phyloP scores from a whole-genome alignment of 345 rosid species.

The Gossypium thurberi region DNA sequence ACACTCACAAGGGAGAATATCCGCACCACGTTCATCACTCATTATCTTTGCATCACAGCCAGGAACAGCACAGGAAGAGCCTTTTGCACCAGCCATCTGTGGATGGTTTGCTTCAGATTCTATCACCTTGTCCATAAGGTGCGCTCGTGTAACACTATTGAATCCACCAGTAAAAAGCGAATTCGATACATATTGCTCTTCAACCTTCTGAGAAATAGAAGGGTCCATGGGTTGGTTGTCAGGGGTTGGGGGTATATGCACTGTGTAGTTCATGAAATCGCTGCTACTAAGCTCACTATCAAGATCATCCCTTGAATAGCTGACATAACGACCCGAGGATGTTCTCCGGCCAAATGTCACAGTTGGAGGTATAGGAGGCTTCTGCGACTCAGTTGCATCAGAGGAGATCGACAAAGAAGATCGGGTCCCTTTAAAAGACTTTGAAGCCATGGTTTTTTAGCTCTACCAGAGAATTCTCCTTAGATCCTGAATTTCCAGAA shows the following conservation, averaged over 20 bases:
- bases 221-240: slow-evolving; percentile 96
- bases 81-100: slow-evolving; percentile 96
- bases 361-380: slow-evolving; percentile 54
- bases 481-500: slow-evolving; percentile 36
- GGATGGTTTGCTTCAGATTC: slow-evolving; percentile 93
- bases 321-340: slow-evolving; percentile 77
- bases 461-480: slow-evolving; percentile 14
- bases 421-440: slow-evolving; percentile 46
- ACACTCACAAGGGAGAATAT: slow-evolving; percentile 93
- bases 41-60: slow-evolving; percentile 95
- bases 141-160: slow-evolving; percentile 79
- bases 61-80: slow-evolving; percentile 80
- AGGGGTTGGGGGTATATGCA: slow-evolving; percentile 91
- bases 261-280: slow-evolving; percentile 79
- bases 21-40: slow-evolving; percentile 84
- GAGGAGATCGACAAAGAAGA: slow-evolving; percentile 57
- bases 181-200: slow-evolving; percentile 92
- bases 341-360: slow-evolving; percentile 80
- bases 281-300: slow-evolving; percentile 76
- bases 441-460: slow-evolving; percentile 52
- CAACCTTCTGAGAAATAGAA: slow-evolving; percentile 85
- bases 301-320: slow-evolving; percentile 89
- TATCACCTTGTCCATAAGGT: slow-evolving; percentile 92
- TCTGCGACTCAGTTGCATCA: slow-evolving; percentile 51
- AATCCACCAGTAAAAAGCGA: slow-evolving; percentile 94